Evolutionary conservation across 2,329 filamentous ascomycete genomes (phyloP).

Genomic region (Penicillium rolfsii): DNA sequence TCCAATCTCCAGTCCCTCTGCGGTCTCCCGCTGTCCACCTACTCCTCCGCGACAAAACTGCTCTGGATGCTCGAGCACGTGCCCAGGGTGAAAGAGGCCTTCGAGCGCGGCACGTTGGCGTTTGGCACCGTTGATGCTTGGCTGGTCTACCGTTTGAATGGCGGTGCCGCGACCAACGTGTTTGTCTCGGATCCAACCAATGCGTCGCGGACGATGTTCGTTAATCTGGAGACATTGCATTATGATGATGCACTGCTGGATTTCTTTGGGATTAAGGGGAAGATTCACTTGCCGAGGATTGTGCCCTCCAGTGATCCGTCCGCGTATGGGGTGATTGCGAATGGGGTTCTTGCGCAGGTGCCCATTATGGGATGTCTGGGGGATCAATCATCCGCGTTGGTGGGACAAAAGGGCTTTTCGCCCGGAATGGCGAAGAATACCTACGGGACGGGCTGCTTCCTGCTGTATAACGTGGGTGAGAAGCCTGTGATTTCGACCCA

Average conservation of each 20-base stretch:
- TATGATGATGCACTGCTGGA: conserved; percentile 77
- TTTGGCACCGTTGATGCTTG: conserved; percentile 89
- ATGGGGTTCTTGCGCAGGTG: conserved; percentile 67
- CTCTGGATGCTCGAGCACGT: conserved; percentile 78
- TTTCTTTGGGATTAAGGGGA: conserved; percentile 78
- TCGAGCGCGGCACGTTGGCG: conserved; percentile 72
- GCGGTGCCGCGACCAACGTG: conserved; percentile 66
- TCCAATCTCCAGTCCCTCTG: conserved; percentile 70
- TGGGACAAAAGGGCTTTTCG: conserved; percentile 81
- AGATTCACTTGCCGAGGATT: conserved; percentile 75
- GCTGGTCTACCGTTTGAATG: conserved; percentile 80
- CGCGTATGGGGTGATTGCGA: conserved; percentile 68
- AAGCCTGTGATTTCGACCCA: conserved; percentile 84
- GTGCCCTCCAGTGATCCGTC: conserved; percentile 75
- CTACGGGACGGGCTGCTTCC: conserved; percentile 86
- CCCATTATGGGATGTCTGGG: conserved; percentile 80
- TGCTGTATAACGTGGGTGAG: conserved; percentile 84
- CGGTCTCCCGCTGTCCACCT: conserved; percentile 82
- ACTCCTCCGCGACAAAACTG: conserved; percentile 82
- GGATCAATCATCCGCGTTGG: conserved; percentile 82
- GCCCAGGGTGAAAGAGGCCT: conserved; percentile 70
- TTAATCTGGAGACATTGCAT: conserved; percentile 76
- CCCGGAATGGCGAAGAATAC: conserved; percentile 88
- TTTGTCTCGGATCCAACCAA: conserved; percentile 87
- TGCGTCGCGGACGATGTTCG: conserved; percentile 89